Conservation (phyloP, 495 filamentous ascomycete genomes). For the Lindgomyces ingoldianus region DNA sequence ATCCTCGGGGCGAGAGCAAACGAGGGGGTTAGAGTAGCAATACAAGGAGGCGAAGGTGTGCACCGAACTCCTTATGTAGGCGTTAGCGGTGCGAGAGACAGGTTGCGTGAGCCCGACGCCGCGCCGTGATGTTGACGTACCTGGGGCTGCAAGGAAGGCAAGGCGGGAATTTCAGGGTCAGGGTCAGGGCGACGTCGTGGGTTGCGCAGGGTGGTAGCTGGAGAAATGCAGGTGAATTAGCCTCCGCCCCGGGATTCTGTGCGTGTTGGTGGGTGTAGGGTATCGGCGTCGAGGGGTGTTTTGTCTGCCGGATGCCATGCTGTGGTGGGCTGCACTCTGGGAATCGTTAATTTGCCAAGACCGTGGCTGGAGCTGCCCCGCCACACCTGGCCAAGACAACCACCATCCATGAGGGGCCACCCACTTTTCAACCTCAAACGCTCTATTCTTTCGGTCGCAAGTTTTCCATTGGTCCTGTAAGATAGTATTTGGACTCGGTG, state of each 20-base stretch:
- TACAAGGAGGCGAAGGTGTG: constrained; percentile 1
- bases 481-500: too few relatives aligned
- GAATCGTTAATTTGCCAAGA: not conserved
- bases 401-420: too few relatives aligned
- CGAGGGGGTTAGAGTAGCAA: constrained; percentile 15
- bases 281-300: not conserved
- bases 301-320: not conserved
- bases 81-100: constrained; percentile 5
- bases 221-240: not conserved
- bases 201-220: not conserved
- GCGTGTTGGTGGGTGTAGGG: not conserved
- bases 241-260: not conserved
- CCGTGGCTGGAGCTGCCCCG: not conserved
- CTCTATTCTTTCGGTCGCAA: too few relatives aligned
- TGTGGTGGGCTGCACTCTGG: constrained; percentile 7
- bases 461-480: too few relatives aligned
- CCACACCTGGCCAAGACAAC: not conserved
- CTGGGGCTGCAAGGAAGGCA: constrained; percentile 8
- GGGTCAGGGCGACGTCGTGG: not conserved
- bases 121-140: constrained; percentile 30
- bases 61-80: constrained; percentile 1
- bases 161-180: constrained; percentile 5
- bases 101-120: constrained; percentile 1
- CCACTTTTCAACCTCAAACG: too few relatives aligned
- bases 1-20: constrained; percentile 12